A percentile compares a stretch with the other conserved stretches of the same genome.
These are phyloP conservation scores for Nannochloropsis gaditana DNA, from an alignment of 108 stramenopile species.

Conservation along the genomic window DNA sequence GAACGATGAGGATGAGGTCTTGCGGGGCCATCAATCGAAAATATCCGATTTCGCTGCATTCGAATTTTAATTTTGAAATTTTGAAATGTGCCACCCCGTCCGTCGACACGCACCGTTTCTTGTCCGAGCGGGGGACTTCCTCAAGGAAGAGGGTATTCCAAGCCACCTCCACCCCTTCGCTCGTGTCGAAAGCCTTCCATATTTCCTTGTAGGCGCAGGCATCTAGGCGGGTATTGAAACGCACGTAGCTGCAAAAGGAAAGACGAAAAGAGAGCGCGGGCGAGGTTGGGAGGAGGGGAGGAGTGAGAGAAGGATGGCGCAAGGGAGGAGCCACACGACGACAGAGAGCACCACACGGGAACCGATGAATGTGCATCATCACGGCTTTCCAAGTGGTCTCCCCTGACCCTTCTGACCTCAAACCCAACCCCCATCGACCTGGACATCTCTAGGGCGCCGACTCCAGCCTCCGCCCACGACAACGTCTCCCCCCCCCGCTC, in stretches of 20 bases:
- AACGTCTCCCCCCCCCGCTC: neutral
- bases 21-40: too few species aligned
- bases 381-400: too few species aligned
- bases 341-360: too few species aligned
- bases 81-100: too few species aligned
- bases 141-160: constrained; percentile 90
- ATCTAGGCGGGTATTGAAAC: constrained; percentile 86
- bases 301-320: neutral
- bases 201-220: constrained; percentile 91
- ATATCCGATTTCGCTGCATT: too few species aligned
- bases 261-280: constrained; percentile 5
- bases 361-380: too few species aligned
- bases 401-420: too few species aligned
- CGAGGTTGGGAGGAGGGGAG: neutral
- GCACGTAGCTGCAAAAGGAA: constrained; percentile 72
- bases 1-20: too few species aligned
- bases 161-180: constrained; percentile 93
- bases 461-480: neutral
- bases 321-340: neutral
- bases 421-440: too few species aligned
- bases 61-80: too few species aligned
- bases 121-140: constrained; percentile 68
- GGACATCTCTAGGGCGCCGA: neutral
- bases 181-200: constrained; percentile 86
- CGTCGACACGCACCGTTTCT: constrained; percentile 53